Percentiles rank a stretch among this genome's conserved stretches.
phyloP scores from a whole-genome alignment of 1,284 basidiomycete genomes.

The Coniferiporia sulphurascens region DNA sequence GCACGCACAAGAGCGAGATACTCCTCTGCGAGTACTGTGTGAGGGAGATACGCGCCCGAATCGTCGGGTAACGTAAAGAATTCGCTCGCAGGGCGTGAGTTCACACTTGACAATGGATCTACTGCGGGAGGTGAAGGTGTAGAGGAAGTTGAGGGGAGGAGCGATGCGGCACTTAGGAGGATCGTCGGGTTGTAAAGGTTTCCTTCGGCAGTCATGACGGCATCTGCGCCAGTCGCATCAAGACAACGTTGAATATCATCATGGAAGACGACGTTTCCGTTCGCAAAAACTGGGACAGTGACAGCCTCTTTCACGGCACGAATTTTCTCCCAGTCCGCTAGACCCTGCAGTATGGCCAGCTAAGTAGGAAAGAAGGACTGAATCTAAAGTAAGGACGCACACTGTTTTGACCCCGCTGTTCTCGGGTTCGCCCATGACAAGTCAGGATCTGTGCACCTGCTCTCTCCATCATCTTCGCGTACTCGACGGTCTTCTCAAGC shows the following conservation, averaged over 20 bases:
- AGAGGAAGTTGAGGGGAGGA: slow-evolving; percentile 20
- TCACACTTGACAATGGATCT: slow-evolving; percentile 22
- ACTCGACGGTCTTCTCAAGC: slow-evolving; percentile 84
- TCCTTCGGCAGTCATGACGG: slow-evolving; percentile 94
- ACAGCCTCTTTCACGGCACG: slow-evolving; percentile 83
- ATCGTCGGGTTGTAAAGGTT: slow-evolving; percentile 92
- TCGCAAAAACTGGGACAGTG: slow-evolving; percentile 91
- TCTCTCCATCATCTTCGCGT: slow-evolving; percentile 91
- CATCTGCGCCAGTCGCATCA: slow-evolving; percentile 80
- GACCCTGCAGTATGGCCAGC: slow-evolving; percentile 43
- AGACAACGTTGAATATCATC: slow-evolving; percentile 79
- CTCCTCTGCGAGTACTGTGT: slow-evolving; percentile 71
- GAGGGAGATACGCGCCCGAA: slow-evolving; percentile 50
- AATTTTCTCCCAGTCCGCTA: slow-evolving; percentile 86
- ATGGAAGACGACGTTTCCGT: slow-evolving; percentile 91
- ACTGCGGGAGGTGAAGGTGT: slow-evolving; percentile 10
- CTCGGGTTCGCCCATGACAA: slow-evolving; percentile 87
- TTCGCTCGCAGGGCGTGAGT: slow-evolving; percentile 20
- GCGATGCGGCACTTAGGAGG: slow-evolving; percentile 40
- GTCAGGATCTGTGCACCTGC: slow-evolving; percentile 95
- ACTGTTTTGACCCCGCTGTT: slow-evolving; percentile 83
- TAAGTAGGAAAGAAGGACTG: background rate
- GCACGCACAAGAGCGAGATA: slow-evolving; percentile 80
- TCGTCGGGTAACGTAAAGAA: slow-evolving; percentile 32
- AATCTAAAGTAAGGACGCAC: slow-evolving; percentile 31